Conservation (phyloP, 108 stramenopile species). For the Ochromonas danica region DNA sequence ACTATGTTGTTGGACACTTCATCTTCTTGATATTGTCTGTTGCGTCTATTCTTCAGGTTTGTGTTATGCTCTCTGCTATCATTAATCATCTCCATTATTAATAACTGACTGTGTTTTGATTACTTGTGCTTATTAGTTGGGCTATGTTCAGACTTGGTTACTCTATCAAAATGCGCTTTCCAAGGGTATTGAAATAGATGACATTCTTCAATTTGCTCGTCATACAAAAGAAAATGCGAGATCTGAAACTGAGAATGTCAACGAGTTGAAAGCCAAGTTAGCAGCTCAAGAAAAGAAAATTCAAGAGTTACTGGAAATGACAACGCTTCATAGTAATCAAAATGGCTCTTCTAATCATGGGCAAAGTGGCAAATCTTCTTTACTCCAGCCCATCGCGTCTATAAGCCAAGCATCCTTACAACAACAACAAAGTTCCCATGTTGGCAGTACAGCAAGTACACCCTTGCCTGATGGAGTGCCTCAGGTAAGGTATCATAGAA, state of each 20-base stretch:
- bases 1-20: conserved; percentile 84
- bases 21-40: conserved; percentile 83
- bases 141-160: conserved; percentile 88
- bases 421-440: too few species aligned
- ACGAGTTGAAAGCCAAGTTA: not conserved
- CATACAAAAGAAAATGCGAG: not conserved
- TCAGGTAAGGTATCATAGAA: too few species aligned
- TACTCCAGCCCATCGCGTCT: too few species aligned
- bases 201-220: conserved; percentile 69
- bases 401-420: too few species aligned
- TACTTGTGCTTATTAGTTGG: conserved; percentile 12
- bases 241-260: not conserved
- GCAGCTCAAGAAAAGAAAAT: not conserved
- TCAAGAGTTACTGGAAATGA: too few species aligned
- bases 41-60: conserved; percentile 63
- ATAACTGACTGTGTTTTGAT: not conserved
- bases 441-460: too few species aligned
- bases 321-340: too few species aligned
- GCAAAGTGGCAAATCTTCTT: too few species aligned
- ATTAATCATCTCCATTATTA: not conserved
- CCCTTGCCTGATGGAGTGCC: too few species aligned
- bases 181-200: conserved; percentile 87
- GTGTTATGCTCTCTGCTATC: too few species aligned
- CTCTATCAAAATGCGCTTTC: conserved; percentile 95
- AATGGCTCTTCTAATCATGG: too few species aligned